Conservation (phyloP, 164 flowering plant genomes). For the Chloranthus sessilifolius region DNA sequence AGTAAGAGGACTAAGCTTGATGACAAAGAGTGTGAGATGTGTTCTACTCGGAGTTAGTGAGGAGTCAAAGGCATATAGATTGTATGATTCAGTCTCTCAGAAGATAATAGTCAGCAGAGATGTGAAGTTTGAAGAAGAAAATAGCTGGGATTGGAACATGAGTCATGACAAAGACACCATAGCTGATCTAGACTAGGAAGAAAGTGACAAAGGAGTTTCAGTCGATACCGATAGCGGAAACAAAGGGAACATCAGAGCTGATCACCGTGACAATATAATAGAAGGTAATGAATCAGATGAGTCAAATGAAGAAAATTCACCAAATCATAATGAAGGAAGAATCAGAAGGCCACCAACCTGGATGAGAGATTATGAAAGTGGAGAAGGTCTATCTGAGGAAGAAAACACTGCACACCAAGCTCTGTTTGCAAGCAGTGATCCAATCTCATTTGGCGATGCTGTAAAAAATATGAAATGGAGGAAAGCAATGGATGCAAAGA, state of each 20-base stretch:
- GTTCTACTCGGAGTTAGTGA: neutral
- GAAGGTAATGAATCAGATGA: neutral
- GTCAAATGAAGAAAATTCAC: neutral
- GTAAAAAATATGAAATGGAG: no score
- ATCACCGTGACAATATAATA: no score
- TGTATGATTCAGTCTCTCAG: neutral
- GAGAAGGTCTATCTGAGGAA: neutral
- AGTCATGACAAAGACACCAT: neutral
- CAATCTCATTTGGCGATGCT: no score
- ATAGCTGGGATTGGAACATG: no score
- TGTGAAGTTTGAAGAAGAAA: neutral
- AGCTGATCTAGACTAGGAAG: neutral
- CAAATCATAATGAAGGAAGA: neutral
- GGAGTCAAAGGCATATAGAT: neutral
- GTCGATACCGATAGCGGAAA: no score
- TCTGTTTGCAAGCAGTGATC: no score
- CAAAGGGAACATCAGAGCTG: no score
- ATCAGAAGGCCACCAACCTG: neutral
- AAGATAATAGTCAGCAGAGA: neutral
- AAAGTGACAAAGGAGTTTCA: neutral
- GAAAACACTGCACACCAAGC: neutral
- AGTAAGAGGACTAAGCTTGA: no score
- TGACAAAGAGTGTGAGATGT: neutral
- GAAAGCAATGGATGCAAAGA: no score
- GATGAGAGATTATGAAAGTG: neutral